Conservation (phyloP, 2,329 filamentous ascomycete species). For the Dothiorella sarmentorum region DNA sequence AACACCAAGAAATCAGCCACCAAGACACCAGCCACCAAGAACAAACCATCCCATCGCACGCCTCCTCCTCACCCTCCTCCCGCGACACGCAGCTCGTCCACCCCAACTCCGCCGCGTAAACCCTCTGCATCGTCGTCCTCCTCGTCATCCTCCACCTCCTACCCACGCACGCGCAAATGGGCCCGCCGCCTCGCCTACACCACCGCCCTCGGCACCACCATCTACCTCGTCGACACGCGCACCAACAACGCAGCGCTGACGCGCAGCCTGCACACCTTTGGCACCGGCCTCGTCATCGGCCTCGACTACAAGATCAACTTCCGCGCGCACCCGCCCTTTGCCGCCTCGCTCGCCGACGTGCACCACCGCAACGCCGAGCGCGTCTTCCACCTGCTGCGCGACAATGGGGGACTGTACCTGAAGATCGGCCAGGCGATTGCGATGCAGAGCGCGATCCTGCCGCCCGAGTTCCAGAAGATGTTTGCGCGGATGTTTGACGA, state of each 20-base stretch:
- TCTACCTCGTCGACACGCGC: constrained; percentile 68
- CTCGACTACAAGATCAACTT: constrained; percentile 98
- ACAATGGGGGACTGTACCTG: constrained; percentile 89
- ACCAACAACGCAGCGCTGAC: constrained; percentile 76
- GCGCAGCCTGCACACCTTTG: constrained; percentile 78
- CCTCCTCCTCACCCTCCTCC: constrained; percentile 23
- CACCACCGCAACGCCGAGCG: constrained; percentile 81
- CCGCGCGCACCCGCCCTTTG: constrained; percentile 70
- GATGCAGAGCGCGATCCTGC: constrained; percentile 93
- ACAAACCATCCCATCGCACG: constrained; percentile 34
- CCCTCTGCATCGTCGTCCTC: constrained; percentile 31
- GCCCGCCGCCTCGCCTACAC: constrained; percentile 67
- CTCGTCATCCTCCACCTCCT: not conserved
- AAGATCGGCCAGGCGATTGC: constrained; percentile 98
- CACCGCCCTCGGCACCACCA: constrained; percentile 55
- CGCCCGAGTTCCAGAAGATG: constrained; percentile 94
- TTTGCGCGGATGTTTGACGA: constrained; percentile 97
- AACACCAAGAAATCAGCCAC: too few species aligned
- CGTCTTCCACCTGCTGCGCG: constrained; percentile 73
- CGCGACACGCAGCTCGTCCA: constrained; percentile 68
- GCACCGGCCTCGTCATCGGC: constrained; percentile 73
- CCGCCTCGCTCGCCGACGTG: constrained; percentile 69
- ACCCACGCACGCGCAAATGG: constrained; percentile 66
- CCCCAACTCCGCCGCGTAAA: constrained; percentile 62
- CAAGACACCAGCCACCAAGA: too few species aligned